Base-by-base conservation (phyloP, 352 stramenopile genomes). In the Globisporangium recalcitrans region DNA sequence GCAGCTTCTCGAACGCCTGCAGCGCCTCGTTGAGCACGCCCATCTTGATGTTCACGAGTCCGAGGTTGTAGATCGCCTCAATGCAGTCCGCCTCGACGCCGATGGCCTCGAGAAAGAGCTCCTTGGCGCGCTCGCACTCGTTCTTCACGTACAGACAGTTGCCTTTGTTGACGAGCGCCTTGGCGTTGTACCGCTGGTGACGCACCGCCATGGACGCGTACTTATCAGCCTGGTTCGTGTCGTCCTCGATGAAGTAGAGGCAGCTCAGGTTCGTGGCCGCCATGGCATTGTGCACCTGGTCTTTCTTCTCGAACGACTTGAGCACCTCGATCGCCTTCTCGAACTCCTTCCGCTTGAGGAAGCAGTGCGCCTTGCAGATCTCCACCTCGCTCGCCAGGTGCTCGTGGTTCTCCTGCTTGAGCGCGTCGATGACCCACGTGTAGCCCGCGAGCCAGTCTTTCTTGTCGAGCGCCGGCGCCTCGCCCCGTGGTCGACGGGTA, bases 11-110 rank as follows among this genome's bases (percentile, higher is more conserved):
- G 73, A 99, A 99, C 19, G 92, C 95, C 63, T 97, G 87, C 0
- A 98, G 85, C 31, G 95, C 91, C 64, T 98, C 95, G 36, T 91
- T 79, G 29, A 93, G 65, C 21, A 95, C 78, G 11, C 84, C 85
- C 75, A 97, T 91, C 68, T 94, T 88, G 61, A 91, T 92, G 62
- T 93, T 93, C 46, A 91, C 87, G 13, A 92, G 69, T 0, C 96
- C 96, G 13, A 99, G 84, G 63, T 99, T 98, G 77, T 97, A 99
- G 53, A 99, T 98, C 10, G 96, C 94, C 70, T 98, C 92, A 24
- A 95, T 91, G 60, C 92, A 98, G 74, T 98, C 90, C 11, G 91
- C 90, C 78, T 99, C 91, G 22, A 99, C 91, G 26, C 85, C 85
- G 16, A 94, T 94, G 8, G 95, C 96, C 68, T 99, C 97, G 14